A percentile compares a stretch with the other conserved stretches of the same genome.
Conservation (phyloP, 2,329 filamentous ascomycete species). For the Falciphora oryzae region DNA sequence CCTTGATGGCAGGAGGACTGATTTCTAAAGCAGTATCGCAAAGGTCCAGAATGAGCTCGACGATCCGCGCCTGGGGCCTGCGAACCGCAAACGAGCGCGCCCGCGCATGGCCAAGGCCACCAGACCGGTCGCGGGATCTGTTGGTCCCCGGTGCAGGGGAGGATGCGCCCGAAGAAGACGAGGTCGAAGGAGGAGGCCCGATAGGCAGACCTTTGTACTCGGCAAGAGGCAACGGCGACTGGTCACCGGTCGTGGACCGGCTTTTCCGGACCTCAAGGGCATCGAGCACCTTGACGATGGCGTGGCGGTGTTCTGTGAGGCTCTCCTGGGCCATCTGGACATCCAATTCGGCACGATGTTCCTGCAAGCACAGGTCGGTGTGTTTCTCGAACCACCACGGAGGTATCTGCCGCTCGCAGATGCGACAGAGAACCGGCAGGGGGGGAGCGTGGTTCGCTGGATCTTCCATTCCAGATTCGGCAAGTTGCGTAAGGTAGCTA, state of each 20-base stretch:
- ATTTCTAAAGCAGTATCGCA: slow-evolving; percentile 96
- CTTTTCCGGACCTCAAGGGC: slow-evolving; percentile 76
- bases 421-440: slow-evolving; percentile 82
- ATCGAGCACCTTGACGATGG: slow-evolving; percentile 92
- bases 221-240: slow-evolving; percentile 48
- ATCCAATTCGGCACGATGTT: slow-evolving; percentile 95
- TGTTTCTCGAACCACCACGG: slow-evolving; percentile 99
- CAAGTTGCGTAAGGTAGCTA: slow-evolving; percentile 83
- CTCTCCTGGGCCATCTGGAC: slow-evolving; percentile 94
- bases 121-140: slow-evolving; percentile 63
- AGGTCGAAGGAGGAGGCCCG: slow-evolving; percentile 64
- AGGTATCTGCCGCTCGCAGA: slow-evolving; percentile 94
- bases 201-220: slow-evolving; percentile 89
- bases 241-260: slow-evolving; percentile 53
- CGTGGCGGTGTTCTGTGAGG: slow-evolving; percentile 84
- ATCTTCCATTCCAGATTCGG: slow-evolving; percentile 74
- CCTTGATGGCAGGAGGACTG: slow-evolving; percentile 88
- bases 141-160: slow-evolving; percentile 68
- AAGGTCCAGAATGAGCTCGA: slow-evolving; percentile 88
- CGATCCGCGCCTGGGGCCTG: slow-evolving; percentile 83
- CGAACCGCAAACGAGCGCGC: slow-evolving; percentile 87
- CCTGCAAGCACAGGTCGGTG: slow-evolving; percentile 90
- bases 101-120: slow-evolving; percentile 69
- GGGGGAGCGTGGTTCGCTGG: slow-evolving; percentile 74
- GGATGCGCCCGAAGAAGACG: slow-evolving; percentile 37